Evolutionary conservation across 1,139 yeast genomes (phyloP).

Genomic region (Eremothecium sinecaudum): DNA sequence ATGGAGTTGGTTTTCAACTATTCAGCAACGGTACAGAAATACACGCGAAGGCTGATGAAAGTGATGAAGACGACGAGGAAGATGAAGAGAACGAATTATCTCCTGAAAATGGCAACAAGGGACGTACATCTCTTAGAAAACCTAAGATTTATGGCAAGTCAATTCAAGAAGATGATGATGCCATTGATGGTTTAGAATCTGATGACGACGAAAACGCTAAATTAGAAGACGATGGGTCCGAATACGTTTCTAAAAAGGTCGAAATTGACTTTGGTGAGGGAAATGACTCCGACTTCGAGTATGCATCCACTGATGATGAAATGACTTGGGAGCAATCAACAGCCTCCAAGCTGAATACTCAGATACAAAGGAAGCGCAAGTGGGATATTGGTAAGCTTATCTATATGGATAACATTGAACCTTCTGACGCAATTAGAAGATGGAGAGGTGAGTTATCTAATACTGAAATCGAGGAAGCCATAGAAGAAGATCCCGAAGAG

Average conservation of each 20-base stretch:
- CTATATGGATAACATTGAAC: conserved; percentile 67
- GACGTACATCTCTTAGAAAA: conserved; percentile 51
- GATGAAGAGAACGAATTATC: conserved; percentile 31
- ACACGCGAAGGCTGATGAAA: conserved; percentile 36
- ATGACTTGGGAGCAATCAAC: conserved; percentile 40
- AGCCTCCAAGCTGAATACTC: conserved; percentile 42
- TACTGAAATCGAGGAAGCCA: conserved; percentile 36
- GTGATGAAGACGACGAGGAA: conserved; percentile 33
- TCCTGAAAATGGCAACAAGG: conserved; percentile 35
- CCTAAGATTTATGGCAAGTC: conserved; percentile 53
- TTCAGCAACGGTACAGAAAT: conserved; percentile 52
- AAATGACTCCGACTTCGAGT: conserved; percentile 37
- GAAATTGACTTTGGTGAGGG: conserved; percentile 43
- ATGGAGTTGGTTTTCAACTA: conserved; percentile 64
- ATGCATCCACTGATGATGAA: conserved; percentile 37
- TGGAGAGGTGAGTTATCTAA: conserved; percentile 55
- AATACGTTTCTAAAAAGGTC: conserved; percentile 32
- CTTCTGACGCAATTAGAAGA: conserved; percentile 63
- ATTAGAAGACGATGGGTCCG: conserved; percentile 32
- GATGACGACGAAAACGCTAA: conserved; percentile 35
- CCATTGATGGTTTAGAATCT: conserved; percentile 36
- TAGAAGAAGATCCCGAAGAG: conserved; percentile 42
- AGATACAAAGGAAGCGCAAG: conserved; percentile 32
- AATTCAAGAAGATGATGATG: conserved; percentile 44
- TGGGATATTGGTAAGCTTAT: conserved; percentile 80